phyloP scores from a whole-genome alignment of 306 rosid species.

The Macrotyloma uniflorum region DNA sequence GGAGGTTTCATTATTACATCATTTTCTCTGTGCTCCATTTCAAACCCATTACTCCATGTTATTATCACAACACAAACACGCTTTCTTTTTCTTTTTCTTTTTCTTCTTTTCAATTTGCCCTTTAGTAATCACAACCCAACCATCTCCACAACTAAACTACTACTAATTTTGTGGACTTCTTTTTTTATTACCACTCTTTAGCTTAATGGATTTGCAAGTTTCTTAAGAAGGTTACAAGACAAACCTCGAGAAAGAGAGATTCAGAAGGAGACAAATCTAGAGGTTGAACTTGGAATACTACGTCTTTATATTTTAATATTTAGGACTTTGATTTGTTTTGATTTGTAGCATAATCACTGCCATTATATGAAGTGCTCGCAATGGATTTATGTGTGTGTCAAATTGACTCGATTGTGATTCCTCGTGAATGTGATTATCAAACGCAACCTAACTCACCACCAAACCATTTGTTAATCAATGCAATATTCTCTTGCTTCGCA shows the following conservation, averaged over 20 bases:
- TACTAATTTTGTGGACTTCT: too few relatives aligned
- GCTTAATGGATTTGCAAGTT: background rate
- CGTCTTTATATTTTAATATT: background rate
- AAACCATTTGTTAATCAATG: constrained; percentile 11
- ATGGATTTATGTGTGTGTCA: background rate
- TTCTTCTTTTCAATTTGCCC: background rate
- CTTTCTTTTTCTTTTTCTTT: background rate
- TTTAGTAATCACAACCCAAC: background rate
- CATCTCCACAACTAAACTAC: background rate
- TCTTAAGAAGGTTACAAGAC: background rate
- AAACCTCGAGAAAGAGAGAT: background rate
- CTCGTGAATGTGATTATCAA: constrained; percentile 33
- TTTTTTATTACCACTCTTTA: too few relatives aligned
- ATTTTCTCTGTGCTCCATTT: background rate
- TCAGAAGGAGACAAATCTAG: background rate
- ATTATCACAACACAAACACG: background rate
- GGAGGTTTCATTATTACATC: constrained; percentile 25
- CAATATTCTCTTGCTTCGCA: constrained; percentile 16
- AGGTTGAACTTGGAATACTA: constrained; percentile 7
- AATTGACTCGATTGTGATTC: constrained; percentile 5
- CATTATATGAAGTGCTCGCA: background rate
- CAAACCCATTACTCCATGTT: background rate
- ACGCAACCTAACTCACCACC: constrained; percentile 38
- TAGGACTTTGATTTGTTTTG: too few relatives aligned
- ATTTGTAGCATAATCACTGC: constrained; percentile 32